Conservation (phyloP, 2,329 filamentous ascomycete species). For the Colletotrichum trifolii region DNA sequence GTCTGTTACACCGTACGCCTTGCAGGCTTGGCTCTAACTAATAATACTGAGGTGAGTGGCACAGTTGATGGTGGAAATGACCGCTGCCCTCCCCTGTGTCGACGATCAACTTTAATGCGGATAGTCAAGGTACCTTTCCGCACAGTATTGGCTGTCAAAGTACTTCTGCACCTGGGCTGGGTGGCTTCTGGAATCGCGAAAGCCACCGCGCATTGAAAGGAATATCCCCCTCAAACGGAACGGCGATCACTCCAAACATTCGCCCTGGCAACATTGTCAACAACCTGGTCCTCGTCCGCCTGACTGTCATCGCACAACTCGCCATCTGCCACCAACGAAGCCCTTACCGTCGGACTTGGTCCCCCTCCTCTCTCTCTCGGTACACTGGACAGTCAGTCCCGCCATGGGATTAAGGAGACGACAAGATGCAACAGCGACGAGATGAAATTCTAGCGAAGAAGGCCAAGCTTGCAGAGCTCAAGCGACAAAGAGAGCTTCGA, state of each 20-base stretch:
- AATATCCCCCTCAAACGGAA: slow-evolving; percentile 27
- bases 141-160: slow-evolving; percentile 1
- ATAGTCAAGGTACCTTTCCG: slow-evolving; percentile 19
- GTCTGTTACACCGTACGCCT: neutral
- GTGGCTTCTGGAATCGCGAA: slow-evolving; percentile 30
- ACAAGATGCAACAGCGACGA: slow-evolving; percentile 80
- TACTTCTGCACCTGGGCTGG: slow-evolving; percentile 22
- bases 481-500: slow-evolving; percentile 87
- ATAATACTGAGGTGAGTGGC: no score
- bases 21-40: slow-evolving; percentile 11
- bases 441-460: slow-evolving; percentile 98
- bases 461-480: slow-evolving; percentile 95
- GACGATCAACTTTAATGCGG: slow-evolving; percentile 19
- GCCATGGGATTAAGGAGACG: slow-evolving; percentile 60
- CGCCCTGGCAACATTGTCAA: slow-evolving; percentile 17
- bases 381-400: slow-evolving; percentile 44
- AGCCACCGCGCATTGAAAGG: slow-evolving; percentile 28
- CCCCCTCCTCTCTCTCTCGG: slow-evolving; percentile 19
- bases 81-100: neutral
- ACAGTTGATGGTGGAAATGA: slow-evolving; percentile 15
- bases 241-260: slow-evolving; percentile 18
- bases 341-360: neutral
- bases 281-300: neutral
- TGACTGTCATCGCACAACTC: no score
- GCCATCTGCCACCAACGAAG: no score